phyloP scores from a whole-genome alignment of 345 rosid genomes.

The Orychophragmus violaceus region DNA sequence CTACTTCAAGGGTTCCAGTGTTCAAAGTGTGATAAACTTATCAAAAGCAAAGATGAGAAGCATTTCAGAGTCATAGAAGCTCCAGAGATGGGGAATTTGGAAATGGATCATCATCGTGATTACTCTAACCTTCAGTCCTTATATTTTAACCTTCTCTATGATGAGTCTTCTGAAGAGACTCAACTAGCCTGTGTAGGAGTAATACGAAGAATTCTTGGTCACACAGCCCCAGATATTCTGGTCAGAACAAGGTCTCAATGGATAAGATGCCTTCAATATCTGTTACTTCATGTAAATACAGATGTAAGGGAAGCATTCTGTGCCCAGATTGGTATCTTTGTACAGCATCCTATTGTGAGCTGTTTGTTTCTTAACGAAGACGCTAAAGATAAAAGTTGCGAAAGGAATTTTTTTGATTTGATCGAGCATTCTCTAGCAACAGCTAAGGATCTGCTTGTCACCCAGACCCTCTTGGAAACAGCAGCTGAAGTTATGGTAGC shows the following conservation, averaged over 20 bases:
- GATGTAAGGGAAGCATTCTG: conserved; percentile 80
- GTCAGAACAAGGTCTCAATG: conserved; percentile 52
- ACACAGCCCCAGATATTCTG: conserved; percentile 46
- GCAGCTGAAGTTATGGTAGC: conserved; percentile 67
- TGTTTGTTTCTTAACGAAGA: conserved; percentile 49
- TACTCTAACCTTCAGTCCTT: conserved; percentile 42
- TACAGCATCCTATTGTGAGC: conserved; percentile 40
- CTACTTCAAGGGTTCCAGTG: conserved; percentile 71
- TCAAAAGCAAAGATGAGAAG: conserved; percentile 26
- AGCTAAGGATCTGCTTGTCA: conserved; percentile 56
- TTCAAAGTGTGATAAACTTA: conserved; percentile 63
- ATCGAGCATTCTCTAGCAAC: conserved; percentile 48
- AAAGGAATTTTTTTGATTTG: conserved; percentile 48
- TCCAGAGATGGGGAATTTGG: conserved; percentile 30
- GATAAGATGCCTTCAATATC: conserved; percentile 57
- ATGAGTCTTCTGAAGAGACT: conserved; percentile 69
- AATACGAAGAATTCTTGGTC: conserved; percentile 63
- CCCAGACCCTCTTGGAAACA: conserved; percentile 79
- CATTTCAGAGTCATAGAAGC: conserved; percentile 33
- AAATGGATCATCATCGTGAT: conserved; percentile 33
- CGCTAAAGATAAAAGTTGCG: conserved; percentile 34
- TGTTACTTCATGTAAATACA: conserved; percentile 59
- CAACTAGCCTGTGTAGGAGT: conserved; percentile 75
- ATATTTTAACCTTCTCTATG: conserved; percentile 64
- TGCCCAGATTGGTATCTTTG: conserved; percentile 62